Evolutionary conservation across 2,329 filamentous ascomycete genomes (phyloP).

Genomic region (Lasiodiplodia citricola): DNA sequence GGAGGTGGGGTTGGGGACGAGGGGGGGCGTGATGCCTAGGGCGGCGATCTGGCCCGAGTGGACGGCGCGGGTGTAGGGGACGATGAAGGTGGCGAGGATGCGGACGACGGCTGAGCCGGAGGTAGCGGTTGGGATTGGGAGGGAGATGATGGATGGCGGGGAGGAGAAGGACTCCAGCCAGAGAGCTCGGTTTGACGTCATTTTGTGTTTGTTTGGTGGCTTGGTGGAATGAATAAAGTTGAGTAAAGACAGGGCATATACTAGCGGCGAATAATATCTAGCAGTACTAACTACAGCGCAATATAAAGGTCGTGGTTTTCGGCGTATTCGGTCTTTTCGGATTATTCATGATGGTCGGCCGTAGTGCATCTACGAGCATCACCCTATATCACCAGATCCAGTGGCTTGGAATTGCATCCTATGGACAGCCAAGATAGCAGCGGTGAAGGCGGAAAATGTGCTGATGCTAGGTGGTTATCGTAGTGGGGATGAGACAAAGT

Average conservation of each 20-base stretch:
- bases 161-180: background rate
- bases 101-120: background rate
- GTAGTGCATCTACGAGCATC: background rate
- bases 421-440: background rate
- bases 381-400: background rate
- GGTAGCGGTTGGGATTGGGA: background rate
- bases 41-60: background rate
- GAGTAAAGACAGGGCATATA: no score
- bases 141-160: background rate
- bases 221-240: background rate
- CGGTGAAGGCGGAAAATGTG: background rate
- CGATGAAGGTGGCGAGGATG: background rate
- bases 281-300: no score
- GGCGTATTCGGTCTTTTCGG: background rate
- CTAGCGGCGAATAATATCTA: no score
- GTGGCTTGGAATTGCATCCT: background rate
- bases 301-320: no score
- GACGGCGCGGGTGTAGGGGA: background rate
- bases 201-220: background rate
- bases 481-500: background rate
- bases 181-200: background rate
- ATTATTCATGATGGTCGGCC: background rate
- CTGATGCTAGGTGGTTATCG: background rate
- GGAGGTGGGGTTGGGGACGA: slow-evolving; percentile 20
- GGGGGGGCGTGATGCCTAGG: no score